Conservation (phyloP, 2,329 filamentous ascomycete genomes). For the Neonectria punicea region DNA sequence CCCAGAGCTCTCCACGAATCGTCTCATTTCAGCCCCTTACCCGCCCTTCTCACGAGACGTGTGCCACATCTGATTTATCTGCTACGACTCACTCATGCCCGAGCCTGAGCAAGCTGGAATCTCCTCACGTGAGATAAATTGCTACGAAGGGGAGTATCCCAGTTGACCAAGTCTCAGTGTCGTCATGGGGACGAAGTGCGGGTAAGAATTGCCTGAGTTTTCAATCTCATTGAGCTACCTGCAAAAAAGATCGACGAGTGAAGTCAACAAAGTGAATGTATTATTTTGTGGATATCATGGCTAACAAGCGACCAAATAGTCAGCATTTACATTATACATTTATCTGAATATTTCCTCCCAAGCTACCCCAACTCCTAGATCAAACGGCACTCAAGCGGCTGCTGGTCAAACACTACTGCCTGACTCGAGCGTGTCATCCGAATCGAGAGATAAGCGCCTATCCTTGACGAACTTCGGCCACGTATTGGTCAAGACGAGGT, state of each 20-base stretch:
- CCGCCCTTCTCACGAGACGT: too few relatives aligned
- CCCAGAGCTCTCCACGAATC: too few relatives aligned
- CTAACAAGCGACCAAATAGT: neutral
- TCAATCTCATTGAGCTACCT: too few relatives aligned
- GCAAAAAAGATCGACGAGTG: neutral
- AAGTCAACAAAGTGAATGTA: neutral
- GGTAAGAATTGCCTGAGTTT: too few relatives aligned
- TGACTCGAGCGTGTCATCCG: conserved; percentile 36
- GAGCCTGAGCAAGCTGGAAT: too few relatives aligned
- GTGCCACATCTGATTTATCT: too few relatives aligned
- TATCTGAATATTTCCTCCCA: neutral
- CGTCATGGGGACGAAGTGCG: too few relatives aligned
- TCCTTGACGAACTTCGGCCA: conserved; percentile 70
- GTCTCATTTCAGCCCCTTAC: too few relatives aligned
- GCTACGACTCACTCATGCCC: too few relatives aligned
- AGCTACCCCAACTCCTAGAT: neutral
- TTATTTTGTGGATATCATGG: neutral
- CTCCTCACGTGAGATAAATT: too few relatives aligned
- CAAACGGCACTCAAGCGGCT: neutral
- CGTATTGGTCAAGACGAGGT: conserved; percentile 75
- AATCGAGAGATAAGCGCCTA: conserved; percentile 48
- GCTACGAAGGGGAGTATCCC: too few relatives aligned
- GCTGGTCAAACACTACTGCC: conserved; percentile 21
- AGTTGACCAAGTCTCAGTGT: too few relatives aligned
- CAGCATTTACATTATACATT: neutral